Evolutionary conservation across 306 rosid genomes (phyloP).

Genomic region (Malus sylvestris): DNA sequence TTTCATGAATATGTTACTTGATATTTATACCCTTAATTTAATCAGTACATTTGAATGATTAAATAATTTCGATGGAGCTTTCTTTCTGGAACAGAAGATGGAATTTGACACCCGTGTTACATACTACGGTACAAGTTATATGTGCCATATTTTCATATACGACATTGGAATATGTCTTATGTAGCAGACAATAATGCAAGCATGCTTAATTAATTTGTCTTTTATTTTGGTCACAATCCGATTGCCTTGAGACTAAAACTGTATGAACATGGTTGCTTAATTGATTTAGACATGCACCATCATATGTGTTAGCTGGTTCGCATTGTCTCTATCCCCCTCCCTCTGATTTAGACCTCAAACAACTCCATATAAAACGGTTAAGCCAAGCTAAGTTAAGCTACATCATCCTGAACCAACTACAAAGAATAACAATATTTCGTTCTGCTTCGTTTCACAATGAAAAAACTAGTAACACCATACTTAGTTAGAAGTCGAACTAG

Average conservation of each 20-base stretch:
- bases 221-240: background rate
- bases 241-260: background rate
- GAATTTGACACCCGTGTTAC: background rate
- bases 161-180: background rate
- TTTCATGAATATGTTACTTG: too few species aligned
- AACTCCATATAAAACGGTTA: background rate
- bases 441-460: background rate
- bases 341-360: constrained; percentile 1
- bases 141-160: too few species aligned
- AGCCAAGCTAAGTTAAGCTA: background rate
- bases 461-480: too few species aligned
- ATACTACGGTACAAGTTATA: background rate
- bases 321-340: background rate
- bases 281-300: background rate
- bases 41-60: too few species aligned
- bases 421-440: background rate
- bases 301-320: background rate
- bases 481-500: background rate
- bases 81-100: background rate
- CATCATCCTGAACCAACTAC: background rate
- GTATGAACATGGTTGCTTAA: background rate
- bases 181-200: too few species aligned
- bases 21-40: too few species aligned
- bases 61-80: background rate
- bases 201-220: background rate